Evolutionary conservation across 306 rosid species (phyloP), one percentile per base, ranked within the genome.

Genomic region (Dalbergia oliveri): DNA sequence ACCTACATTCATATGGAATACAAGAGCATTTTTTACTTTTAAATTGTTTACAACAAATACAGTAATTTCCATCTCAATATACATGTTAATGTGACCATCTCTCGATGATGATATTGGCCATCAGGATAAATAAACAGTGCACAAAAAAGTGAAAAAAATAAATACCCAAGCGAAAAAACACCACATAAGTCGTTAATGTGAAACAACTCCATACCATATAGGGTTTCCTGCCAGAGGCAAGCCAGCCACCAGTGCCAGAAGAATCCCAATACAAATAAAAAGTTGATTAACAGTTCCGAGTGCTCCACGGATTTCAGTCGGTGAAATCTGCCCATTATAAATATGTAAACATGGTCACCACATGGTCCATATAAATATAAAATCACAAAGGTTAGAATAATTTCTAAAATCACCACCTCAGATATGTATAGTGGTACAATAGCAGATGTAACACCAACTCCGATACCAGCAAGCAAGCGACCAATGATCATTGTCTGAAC

Each of bases 231-330:
- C 91, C 56, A 95, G 90, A 81, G 99, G 99, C 79, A 95, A 84
- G 51, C 99, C 99, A 88, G 92, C 96, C 78, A 95, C 89, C 73
- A 95, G 88, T 0, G 99, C 99, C 47, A 82, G 76, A 80, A 95
- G 99, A 86, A 95, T 93, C 77, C 99, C 99, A 58, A 95, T 58
- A 34, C 99, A 93, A 72, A 95, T 95, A 62, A 93, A 95, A 75
- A 95, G 97, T 79, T 95, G 99, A 71, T 95, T 95, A 76, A 95
- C 88, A 69, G 99, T 90, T 83, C 99, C 99, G 11, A 95, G 97
- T 11, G 97, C 90, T 16, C 99, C 99, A 35, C 99, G 98, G 69
- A 95, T 89, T 86, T 95, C 98, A 9, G 99, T 95, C 76, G 99
- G 99, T 43, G 99, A 95, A 76, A 95, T 93, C 99, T 95, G 86